Evolutionary conservation across 1,284 basidiomycete genomes (phyloP), one percentile per base, ranked within the genome.

Genomic region (Trichosporon ovoides): DNA sequence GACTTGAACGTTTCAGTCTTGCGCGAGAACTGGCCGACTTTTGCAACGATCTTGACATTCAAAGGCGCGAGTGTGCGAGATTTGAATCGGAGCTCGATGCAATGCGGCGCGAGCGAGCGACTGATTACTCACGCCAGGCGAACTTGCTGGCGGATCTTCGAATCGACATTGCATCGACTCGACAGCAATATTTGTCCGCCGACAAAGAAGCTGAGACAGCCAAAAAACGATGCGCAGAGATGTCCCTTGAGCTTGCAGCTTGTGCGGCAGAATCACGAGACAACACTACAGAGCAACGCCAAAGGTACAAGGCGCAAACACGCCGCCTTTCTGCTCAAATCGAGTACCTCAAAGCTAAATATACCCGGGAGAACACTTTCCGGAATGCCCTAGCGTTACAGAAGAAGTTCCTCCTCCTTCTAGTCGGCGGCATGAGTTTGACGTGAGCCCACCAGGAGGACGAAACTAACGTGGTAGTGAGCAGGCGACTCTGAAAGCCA

Each of bases 321-420:
- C 59, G 66, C 33, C 68, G 70, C 18, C 62, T 76, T 3, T 69
- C 72, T 0, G 62, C 64, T 28, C 72, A 96, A 72, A 93, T 97
- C 63, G 83, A 83, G 51, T 97, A 97, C 76, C 82, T 98, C 63
- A 95, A 98, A 74, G 87, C 88, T 50, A 91, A 91, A 71, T 94
- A 88, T 75, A 87, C 84, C 1, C 83, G 95, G 34, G 95, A 98
- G 77, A 84, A 86, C 20, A 81, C 83, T 1, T 84, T 95, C 77
- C 83, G 94, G n/a, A 82, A 81, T 57, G 87, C 87, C 65, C 79
- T 98, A 48, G 80, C 83, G 4, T 86, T 91, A 69, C 95, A 98
- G 78, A 98, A 98, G 74, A 80, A 83, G 53, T 95, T 94, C 70
- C 66, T 81, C 3, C 57, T 78, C 7, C 58, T 76, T 7, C 60